These are phyloP conservation scores for Ceriops tagal DNA, from an alignment of 345 rosid genomes.

Conservation along the genomic window DNA sequence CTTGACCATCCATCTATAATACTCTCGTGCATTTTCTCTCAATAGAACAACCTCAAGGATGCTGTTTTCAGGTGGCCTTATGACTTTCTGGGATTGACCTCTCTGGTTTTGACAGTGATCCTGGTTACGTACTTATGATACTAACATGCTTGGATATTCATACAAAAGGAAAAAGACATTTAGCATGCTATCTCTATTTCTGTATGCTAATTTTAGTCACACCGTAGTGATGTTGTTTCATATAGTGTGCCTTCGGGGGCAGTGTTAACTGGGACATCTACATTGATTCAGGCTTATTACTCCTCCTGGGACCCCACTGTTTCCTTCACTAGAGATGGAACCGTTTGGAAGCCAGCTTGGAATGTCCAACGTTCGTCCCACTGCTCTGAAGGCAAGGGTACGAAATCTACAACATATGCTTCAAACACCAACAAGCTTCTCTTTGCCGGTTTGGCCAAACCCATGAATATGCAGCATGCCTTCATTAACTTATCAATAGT, in stretches of 20 bases:
- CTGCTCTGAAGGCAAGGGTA: slow-evolving; percentile 31
- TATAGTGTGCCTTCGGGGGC: neutral
- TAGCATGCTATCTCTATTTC: neutral
- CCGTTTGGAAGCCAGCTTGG: slow-evolving; percentile 17
- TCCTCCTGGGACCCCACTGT: slow-evolving; percentile 30
- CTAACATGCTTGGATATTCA: no score
- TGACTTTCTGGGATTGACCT: no score
- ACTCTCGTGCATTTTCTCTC: no score
- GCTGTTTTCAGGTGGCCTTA: no score
- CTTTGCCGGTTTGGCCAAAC: neutral
- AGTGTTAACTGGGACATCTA: slow-evolving; percentile 1
- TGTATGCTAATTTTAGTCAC: neutral
- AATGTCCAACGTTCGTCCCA: slow-evolving; percentile 21
- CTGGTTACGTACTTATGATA: no score
- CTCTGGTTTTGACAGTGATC: no score
- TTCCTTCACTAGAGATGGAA: slow-evolving; percentile 26
- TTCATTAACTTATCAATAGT: neutral
- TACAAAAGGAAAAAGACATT: neutral
- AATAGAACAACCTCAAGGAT: no score
- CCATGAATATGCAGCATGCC: neutral
- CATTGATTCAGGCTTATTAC: slow-evolving; percentile 29
- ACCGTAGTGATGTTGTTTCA: neutral
- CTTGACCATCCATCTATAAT: no score
- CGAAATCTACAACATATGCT: slow-evolving; percentile 4
- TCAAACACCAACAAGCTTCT: neutral